A percentile compares a stretch with the other conserved stretches of the same genome.
phyloP scores from a whole-genome alignment of 345 rosid species.

The Erysimum cheiranthoides region DNA sequence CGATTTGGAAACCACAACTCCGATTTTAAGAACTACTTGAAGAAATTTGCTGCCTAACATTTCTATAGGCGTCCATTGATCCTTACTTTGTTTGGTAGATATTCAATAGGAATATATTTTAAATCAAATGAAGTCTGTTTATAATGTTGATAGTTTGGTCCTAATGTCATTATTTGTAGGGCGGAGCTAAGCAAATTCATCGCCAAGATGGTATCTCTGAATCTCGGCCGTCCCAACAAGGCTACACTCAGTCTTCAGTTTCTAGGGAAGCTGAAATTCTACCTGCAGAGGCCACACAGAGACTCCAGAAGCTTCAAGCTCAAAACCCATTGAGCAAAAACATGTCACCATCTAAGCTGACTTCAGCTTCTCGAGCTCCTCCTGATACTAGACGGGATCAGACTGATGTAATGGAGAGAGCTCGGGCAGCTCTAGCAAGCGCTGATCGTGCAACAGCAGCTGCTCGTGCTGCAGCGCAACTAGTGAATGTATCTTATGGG shows the following conservation, averaged over 20 bases:
- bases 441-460: slow-evolving; percentile 84
- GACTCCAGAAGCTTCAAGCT: slow-evolving; percentile 46
- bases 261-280: slow-evolving; percentile 51
- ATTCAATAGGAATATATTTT: slow-evolving; percentile 1
- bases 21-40: background rate
- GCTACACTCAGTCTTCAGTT: slow-evolving; percentile 44
- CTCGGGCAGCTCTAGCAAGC: slow-evolving; percentile 80
- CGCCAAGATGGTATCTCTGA: slow-evolving; percentile 49
- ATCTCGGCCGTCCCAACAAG: slow-evolving; percentile 46
- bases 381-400: slow-evolving; percentile 29
- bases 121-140: background rate
- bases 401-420: slow-evolving; percentile 73
- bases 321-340: slow-evolving; percentile 41
- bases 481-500: slow-evolving; percentile 62
- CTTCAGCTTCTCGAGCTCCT: slow-evolving; percentile 25
- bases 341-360: slow-evolving; percentile 31
- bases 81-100: slow-evolving; percentile 1
- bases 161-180: slow-evolving; percentile 47
- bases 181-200: slow-evolving; percentile 71
- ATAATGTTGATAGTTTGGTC: slow-evolving; percentile 16
- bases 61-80: background rate
- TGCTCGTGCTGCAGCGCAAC: slow-evolving; percentile 88
- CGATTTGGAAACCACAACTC: background rate
- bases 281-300: slow-evolving; percentile 42
- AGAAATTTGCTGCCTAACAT: background rate